phyloP scores from a whole-genome alignment of 2,329 filamentous ascomycete species.

The Talaromyces sp. region DNA sequence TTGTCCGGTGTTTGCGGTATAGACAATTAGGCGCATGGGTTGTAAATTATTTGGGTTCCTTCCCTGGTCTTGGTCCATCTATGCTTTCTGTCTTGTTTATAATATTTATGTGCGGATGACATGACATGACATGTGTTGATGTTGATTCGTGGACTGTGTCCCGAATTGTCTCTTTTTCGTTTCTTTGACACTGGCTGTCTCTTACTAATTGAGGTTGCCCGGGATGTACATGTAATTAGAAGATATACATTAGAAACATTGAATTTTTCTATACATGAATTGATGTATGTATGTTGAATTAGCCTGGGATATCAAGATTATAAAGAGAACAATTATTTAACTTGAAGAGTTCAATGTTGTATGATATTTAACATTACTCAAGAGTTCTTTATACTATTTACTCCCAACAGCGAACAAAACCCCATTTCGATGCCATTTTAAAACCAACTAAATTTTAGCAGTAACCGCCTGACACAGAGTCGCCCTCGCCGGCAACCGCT shows the following conservation, averaged over 20 bases:
- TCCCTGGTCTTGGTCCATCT: neutral
- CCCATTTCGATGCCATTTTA: neutral
- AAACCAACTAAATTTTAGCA: neutral
- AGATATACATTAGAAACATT: neutral
- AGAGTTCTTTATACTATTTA: neutral
- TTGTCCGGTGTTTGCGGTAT: neutral
- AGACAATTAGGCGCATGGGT: neutral
- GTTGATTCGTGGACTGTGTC: neutral
- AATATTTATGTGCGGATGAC: neutral
- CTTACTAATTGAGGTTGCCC: neutral
- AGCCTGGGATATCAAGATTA: too few relatives aligned
- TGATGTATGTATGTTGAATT: too few relatives aligned
- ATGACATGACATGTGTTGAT: neutral
- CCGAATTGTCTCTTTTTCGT: neutral
- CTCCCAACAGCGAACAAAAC: neutral
- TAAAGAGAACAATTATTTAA: too few relatives aligned
- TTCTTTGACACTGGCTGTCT: neutral
- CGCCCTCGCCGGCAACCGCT: slow-evolving; percentile 10
- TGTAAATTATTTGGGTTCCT: neutral
- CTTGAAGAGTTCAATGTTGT: too few relatives aligned
- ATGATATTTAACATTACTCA: too few relatives aligned
- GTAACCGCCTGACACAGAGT: slow-evolving; percentile 13
- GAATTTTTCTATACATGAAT: neutral
- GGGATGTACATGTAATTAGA: neutral
- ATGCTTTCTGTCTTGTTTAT: neutral